phyloP scores from a whole-genome alignment of 805 yeast genomes.

The Hagleromyces aurorensis region DNA sequence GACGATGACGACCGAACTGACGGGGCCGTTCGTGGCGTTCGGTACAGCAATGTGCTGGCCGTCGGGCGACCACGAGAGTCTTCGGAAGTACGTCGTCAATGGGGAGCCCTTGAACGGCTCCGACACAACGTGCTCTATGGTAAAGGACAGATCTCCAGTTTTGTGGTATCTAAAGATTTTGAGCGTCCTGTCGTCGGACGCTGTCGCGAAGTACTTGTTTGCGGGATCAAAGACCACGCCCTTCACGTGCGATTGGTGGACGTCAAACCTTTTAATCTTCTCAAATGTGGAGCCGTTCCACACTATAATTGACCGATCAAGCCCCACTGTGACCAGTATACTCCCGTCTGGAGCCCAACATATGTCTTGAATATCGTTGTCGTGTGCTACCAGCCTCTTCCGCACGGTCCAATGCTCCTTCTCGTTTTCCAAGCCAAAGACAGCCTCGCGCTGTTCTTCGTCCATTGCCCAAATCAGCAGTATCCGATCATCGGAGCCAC shows the following conservation, averaged over 20 bases:
- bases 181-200: conserved; percentile 90
- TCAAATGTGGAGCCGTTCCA: conserved; percentile 92
- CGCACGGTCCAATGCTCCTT: conserved; percentile 92
- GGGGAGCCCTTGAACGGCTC: conserved; percentile 89
- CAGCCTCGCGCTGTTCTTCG: conserved; percentile 42
- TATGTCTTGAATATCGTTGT: conserved; percentile 93
- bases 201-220: conserved; percentile 92
- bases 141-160: conserved; percentile 66
- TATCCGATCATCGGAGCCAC: conserved; percentile 93
- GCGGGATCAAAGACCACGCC: conserved; percentile 98
- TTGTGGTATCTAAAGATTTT: conserved; percentile 81
- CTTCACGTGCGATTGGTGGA: conserved; percentile 91
- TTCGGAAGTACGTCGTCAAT: conserved; percentile 78
- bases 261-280: conserved; percentile 77
- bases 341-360: conserved; percentile 97
- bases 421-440: conserved; percentile 70
- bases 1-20: conserved; percentile 62
- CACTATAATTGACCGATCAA: conserved; percentile 84
- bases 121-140: conserved; percentile 73
- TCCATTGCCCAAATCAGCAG: conserved; percentile 90
- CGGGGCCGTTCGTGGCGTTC: conserved; percentile 79
- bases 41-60: conserved; percentile 84
- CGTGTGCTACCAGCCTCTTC: conserved; percentile 90
- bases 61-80: conserved; percentile 87
- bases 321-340: conserved; percentile 85